Base-by-base conservation (phyloP, 1,139 yeast species). In the Taphrina wiesneri region DNA sequence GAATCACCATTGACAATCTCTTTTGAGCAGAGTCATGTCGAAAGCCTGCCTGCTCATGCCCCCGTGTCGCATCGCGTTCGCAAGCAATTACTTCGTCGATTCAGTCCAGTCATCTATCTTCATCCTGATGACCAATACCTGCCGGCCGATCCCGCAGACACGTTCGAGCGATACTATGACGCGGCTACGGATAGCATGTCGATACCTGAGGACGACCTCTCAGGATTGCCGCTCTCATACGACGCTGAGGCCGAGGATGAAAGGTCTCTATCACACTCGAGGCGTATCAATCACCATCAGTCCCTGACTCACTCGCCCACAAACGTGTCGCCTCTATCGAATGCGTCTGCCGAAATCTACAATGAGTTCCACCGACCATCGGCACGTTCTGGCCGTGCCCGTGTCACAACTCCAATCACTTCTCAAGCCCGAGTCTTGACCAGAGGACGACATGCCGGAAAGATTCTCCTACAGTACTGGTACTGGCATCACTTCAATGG, bases 41-140 rank as follows among this genome's bases (percentile, higher is more conserved):
- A 36, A 13, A 21, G 32, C 17, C 49, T 21, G 19, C 23, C 39
- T n/a, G 21, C 59, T 5, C 59, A 54, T 39, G 59, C 39, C 15
- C 49, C 59, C 34, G 46, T 54, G 23, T 25, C 30, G 19, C 19
- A 25, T 15, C 25, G 39, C 15, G 36, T 41, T 21, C 59, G 59
- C 36, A 17, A 25, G 36, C 23, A 36, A 19, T 36, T 54, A 5
- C 47, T 54, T 3, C 49, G 34, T 15, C 30, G 36, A 17, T 54
- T 54, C 23, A 39, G 47, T 54, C 59, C 59, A 4, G 39, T 54
- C 49, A 23, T 54, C 32, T 54, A 54, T 25, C 47, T 54, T 13
- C 59, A 54, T 54, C 59, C 59, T 17, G 59, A 54, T 25, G 59
- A 54, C 36, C 59, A 54, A 23, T 54, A 54, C 36, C 19, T 54